Evolutionary conservation across 1,284 basidiomycete species (phyloP).

Genomic region (Austropuccinia psidii): DNA sequence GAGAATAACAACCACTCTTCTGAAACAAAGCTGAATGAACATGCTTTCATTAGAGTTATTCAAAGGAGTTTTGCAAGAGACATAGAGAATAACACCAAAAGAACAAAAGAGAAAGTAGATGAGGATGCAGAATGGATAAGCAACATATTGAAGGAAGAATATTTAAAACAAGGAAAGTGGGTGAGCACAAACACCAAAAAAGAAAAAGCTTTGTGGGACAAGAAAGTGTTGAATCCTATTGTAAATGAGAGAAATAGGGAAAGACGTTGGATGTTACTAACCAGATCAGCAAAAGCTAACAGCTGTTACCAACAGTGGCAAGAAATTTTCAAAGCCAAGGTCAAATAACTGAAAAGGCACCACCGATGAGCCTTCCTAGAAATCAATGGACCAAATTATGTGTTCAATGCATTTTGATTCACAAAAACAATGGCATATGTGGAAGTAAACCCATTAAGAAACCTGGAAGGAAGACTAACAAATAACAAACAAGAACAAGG

Average conservation of each 20-base stretch:
- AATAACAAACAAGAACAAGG: not conserved
- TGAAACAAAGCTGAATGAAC: no score
- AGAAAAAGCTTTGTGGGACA: no score
- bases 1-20: no score
- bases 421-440: not conserved
- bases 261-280: not conserved
- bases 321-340: not conserved
- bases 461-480: no score
- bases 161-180: no score
- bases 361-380: not conserved
- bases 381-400: not conserved
- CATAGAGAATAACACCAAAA: no score
- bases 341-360: not conserved
- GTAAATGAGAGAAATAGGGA: not conserved
- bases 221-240: not conserved
- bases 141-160: no score
- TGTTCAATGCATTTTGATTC: not conserved
- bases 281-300: not conserved
- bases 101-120: no score
- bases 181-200: no score
- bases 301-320: conserved; percentile 12
- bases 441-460: not conserved
- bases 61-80: no score
- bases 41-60: no score
- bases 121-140: no score